Evolutionary conservation across 2,329 filamentous ascomycete species (phyloP).

Genomic region (Acrodontium crateriforme): DNA sequence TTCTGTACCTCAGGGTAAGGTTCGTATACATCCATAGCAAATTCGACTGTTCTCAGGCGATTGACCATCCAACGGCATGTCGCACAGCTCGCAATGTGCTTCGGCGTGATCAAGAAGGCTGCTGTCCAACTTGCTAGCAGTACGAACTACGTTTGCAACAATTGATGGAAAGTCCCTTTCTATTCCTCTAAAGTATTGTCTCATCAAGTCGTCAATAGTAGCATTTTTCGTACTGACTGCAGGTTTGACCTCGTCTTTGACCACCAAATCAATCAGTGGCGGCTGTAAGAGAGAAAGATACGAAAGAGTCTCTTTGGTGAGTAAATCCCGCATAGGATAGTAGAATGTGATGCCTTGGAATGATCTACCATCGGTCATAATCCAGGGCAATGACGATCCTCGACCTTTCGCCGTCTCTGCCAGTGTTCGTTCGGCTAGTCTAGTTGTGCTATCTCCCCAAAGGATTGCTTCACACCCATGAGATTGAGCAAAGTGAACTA

Average conservation of each 20-base stretch:
- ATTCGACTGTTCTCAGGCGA: slow-evolving; percentile 27
- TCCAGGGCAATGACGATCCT: slow-evolving; percentile 70
- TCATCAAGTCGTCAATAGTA: slow-evolving; percentile 84
- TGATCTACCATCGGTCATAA: slow-evolving; percentile 60
- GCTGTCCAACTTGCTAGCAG: slow-evolving; percentile 63
- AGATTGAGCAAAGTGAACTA: slow-evolving; percentile 50
- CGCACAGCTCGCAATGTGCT: slow-evolving; percentile 51
- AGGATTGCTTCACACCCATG: slow-evolving; percentile 56
- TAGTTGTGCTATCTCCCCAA: slow-evolving; percentile 76
- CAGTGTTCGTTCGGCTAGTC: slow-evolving; percentile 72
- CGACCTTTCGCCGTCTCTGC: slow-evolving; percentile 83
- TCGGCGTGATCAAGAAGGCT: slow-evolving; percentile 21
- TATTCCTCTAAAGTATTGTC: slow-evolving; percentile 73
- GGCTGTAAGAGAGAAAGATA: slow-evolving; percentile 39
- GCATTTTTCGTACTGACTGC: slow-evolving; percentile 56
- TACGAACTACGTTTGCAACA: slow-evolving; percentile 89
- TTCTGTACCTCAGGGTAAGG: slow-evolving; percentile 2
- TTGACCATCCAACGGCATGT: slow-evolving; percentile 41
- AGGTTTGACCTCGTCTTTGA: slow-evolving; percentile 14
- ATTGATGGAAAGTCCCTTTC: slow-evolving; percentile 80
- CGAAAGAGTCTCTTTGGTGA: slow-evolving; percentile 61
- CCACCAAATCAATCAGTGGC: slow-evolving; percentile 24
- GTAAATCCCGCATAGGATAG: slow-evolving; percentile 73
- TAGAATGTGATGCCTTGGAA: slow-evolving; percentile 48
- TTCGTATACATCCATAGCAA: slow-evolving; percentile 56